Evolutionary conservation across 345 rosid genomes (phyloP).

Genomic region (Murraya paniculata): DNA sequence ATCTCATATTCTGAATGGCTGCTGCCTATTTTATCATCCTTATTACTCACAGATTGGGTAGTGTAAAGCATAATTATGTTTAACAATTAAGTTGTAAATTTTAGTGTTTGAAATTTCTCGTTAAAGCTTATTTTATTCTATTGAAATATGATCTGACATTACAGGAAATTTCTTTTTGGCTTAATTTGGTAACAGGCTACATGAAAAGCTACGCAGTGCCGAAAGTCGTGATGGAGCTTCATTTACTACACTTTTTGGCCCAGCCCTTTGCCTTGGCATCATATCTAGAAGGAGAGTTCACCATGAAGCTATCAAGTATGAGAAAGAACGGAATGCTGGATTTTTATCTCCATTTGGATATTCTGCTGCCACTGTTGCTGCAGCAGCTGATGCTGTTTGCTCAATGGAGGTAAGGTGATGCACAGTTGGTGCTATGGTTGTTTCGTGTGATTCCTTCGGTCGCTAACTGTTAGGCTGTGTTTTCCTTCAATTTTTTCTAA

Average conservation of each 20-base stretch:
- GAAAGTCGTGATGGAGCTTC: constrained; percentile 83
- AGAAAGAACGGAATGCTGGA: constrained; percentile 84
- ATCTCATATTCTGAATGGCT: neutral
- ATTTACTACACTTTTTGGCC: constrained; percentile 67
- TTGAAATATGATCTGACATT: neutral
- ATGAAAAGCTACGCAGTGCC: constrained; percentile 52
- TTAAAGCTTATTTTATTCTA: neutral
- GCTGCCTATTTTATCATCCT: neutral
- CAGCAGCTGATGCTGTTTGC: constrained; percentile 65
- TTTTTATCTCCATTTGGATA: constrained; percentile 88
- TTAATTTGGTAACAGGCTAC: constrained; percentile 53
- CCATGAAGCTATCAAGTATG: constrained; percentile 69
- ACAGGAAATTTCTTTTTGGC: neutral
- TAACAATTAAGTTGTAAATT: neutral
- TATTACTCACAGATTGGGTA: neutral
- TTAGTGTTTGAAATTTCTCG: no score
- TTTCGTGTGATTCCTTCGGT: neutral
- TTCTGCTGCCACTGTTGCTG: constrained; percentile 65
- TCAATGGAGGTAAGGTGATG: constrained; percentile 70
- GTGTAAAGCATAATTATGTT: neutral
- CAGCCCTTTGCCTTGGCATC: constrained; percentile 70
- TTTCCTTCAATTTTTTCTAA: neutral
- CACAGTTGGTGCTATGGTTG: constrained; percentile 2
- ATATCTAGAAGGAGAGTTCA: constrained; percentile 81
- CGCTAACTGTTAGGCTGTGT: neutral